Conservation (phyloP, 768 basidiomycete species). For the Lentinus tigrinus region DNA sequence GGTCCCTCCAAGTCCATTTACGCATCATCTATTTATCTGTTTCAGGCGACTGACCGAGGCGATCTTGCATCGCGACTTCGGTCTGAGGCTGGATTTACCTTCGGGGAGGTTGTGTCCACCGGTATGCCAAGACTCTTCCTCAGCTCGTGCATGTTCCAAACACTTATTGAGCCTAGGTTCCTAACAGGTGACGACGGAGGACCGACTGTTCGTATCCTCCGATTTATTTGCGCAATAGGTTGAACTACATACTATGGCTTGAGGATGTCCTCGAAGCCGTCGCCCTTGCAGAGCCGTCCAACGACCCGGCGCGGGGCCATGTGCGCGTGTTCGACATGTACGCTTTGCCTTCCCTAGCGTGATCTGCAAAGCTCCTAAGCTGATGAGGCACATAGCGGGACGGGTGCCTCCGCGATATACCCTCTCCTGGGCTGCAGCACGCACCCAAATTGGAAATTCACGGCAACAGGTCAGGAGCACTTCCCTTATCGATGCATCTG, state of each 20-base stretch:
- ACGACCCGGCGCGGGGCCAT: neutral
- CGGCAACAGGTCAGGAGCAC: conserved; percentile 59
- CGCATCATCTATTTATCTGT: neutral
- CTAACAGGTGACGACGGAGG: conserved; percentile 53
- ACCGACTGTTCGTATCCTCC: neutral
- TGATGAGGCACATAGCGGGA: conserved; percentile 54
- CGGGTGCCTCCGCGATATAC: conserved; percentile 89
- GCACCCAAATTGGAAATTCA: conserved; percentile 53
- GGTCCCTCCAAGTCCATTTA: neutral
- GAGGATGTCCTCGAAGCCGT: conserved; percentile 59
- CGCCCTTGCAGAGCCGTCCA: conserved; percentile 5
- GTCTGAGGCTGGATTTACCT: conserved; percentile 59
- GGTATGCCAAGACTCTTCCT: conserved; percentile 42
- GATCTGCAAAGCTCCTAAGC: neutral
- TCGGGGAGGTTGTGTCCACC: conserved; percentile 83
- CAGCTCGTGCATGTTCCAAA: neutral
- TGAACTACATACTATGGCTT: conserved; percentile 88
- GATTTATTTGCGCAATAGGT: conserved; percentile 36
- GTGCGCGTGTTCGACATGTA: conserved; percentile 75
- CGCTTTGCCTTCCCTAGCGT: conserved; percentile 19
- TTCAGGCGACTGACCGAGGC: conserved; percentile 76
- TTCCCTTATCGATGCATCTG: neutral
- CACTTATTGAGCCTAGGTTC: conserved; percentile 46
- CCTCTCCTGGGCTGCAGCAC: conserved; percentile 68
- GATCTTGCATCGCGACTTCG: conserved; percentile 74